Evolutionary conservation across 345 rosid genomes (phyloP), one percentile per base, ranked within the genome.

Genomic region (Bretschneidera sinensis): DNA sequence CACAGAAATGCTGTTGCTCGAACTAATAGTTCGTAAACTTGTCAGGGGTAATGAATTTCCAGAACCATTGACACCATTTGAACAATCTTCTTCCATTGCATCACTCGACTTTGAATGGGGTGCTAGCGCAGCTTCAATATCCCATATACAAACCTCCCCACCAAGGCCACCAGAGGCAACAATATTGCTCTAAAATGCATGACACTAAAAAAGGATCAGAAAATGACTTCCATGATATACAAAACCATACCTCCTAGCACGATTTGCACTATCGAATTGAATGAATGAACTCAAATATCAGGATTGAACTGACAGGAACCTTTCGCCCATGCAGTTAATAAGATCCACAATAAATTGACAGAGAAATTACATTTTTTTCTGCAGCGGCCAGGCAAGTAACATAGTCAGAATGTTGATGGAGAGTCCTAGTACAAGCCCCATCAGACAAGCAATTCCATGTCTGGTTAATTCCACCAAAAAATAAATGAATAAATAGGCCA

Each of bases 81-180:
- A 74, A 69, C 85, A 74, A 71, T 85, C 96, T 54, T 86, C 96
- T 73, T 95, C 97, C 76, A 57, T 75, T 11, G 74, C 53, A 69
- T 86, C 97, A 69, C 75, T 74, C 23, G 97, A 72, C 73, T 86
- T 95, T 45, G 91, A 80, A 56, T 83, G 70, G 43, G 96, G 95
- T 59, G 87, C 62, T 57, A 86, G 77, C 21, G 89, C 96, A 58
- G 96, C 94, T 79, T 95, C 99, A n/a, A 95, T 75, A 71, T 95
- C 97, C 99, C 99, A 95, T 75, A 95, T 72, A 66, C 86, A 91
- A 73, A 95, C 99, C 81, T 95, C 99, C 79, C 97, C 96, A 45
- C 97, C 99, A 85, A 95, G 99, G 77, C 96, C 99, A 76, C 96
- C 92, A 68, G 99, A 95, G 71, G 96, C 97, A 88, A 95, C 86